A percentile compares a stretch with the other conserved stretches of the same genome.
Evolutionary conservation across 352 stramenopile species (phyloP).

Genomic region (Hyaloperonospora arabidopsidis): DNA sequence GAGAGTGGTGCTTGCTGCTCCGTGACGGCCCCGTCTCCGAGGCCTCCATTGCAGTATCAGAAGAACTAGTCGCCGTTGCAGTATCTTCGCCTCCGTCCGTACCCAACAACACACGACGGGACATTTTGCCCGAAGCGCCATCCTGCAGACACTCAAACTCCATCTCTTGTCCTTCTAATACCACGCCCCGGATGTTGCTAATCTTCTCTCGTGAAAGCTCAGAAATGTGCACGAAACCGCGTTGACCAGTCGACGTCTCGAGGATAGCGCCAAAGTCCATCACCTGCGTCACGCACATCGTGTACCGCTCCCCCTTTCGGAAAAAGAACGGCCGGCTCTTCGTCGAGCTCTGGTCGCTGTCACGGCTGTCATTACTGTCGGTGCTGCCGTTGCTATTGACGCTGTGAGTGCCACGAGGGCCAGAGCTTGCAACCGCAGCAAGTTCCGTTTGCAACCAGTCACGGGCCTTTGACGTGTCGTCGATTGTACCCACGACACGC

Average conservation of each 20-base stretch:
- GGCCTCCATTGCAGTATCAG: slow-evolving; percentile 6
- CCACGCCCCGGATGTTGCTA: slow-evolving; percentile 49
- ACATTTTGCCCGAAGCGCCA: slow-evolving; percentile 77
- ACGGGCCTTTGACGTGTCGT: slow-evolving; percentile 71
- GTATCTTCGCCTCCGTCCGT: slow-evolving; percentile 10
- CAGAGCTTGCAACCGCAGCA: slow-evolving; percentile 5
- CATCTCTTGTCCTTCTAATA: slow-evolving; percentile 66
- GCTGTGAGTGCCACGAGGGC: slow-evolving; percentile 13
- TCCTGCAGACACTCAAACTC: slow-evolving; percentile 78
- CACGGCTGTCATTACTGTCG: slow-evolving; percentile 7
- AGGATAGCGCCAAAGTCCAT: slow-evolving; percentile 95
- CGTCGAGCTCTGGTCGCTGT: slow-evolving; percentile 12
- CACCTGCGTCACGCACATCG: slow-evolving; percentile 88
- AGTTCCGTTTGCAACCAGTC: slow-evolving; percentile 53
- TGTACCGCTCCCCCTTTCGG: slow-evolving; percentile 84
- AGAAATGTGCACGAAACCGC: slow-evolving; percentile 92
- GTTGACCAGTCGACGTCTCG: slow-evolving; percentile 64
- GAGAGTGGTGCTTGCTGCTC: slow-evolving; percentile 20
- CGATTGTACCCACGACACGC: slow-evolving; percentile 79
- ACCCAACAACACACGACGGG: slow-evolving; percentile 44
- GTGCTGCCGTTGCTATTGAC: slow-evolving; percentile 8
- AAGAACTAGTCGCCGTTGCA: no score
- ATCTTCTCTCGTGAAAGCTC: slow-evolving; percentile 77
- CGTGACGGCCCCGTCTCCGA: slow-evolving; percentile 6
- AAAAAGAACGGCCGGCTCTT: slow-evolving; percentile 48